Evolutionary conservation across 176 grass and related monocot genomes (phyloP), one percentile per base, ranked within the genome.

Genomic region (Ensete ventricosum): DNA sequence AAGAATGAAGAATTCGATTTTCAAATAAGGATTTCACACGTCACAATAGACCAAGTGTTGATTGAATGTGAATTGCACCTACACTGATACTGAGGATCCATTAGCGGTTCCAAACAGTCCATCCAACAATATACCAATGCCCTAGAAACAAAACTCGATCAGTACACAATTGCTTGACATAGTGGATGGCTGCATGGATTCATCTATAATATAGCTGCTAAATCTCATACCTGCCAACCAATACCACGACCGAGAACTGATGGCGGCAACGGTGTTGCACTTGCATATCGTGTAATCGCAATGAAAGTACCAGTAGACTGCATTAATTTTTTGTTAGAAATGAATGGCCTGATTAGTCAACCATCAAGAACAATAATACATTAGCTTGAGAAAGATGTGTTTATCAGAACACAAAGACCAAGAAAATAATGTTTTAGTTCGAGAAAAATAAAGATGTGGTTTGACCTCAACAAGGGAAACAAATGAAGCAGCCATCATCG

Each of bases 271-370:
- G 93, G 89, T 66, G 93, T 97, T 2, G 93, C 93, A 59, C 93
- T 93, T n/a, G 93, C 78, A 87, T 93, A 97, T 62, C 93, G 90
- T 81, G 93, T 84, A 64, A 97, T 77, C 34, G 90, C 90, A 72
- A 97, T 90, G 75, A 97, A 97, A 72, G 93, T 72, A 52, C 93
- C 93, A 60, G 93, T 97, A 77, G 88, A 93, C 93, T 97, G 80
- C 87, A 87, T 25, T 79, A 7, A 60, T 9, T 0, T 60, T 60
- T 60, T 16, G 7, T 60, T 5, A 60, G 57, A 60, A 20, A 60
- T n/a, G n/a, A 20, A 60, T n/a, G n/a, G 13, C 57, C 57, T 20
- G 11, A 11, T 68, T 49, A 43, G 66, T 1, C 1, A 68, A 68
- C 13, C 9, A 68, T 49, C 2, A 68, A 60, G 34, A 43, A 25